Percentiles rank a stretch among this genome's conserved stretches.
Conservation (phyloP, 2,329 filamentous ascomycete species). For the Didymosphaeria variabile region DNA sequence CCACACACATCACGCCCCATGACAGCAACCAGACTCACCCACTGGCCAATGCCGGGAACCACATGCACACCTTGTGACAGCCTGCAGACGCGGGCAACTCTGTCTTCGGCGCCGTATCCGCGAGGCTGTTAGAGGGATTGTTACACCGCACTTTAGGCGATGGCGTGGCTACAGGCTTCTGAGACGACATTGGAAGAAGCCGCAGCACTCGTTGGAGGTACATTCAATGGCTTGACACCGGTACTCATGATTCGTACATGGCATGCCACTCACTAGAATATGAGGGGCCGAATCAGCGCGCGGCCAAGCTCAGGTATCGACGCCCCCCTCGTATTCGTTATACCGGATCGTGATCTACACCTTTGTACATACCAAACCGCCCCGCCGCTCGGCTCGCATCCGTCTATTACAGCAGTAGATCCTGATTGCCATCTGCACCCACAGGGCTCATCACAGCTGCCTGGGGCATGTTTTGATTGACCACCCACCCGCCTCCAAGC, state of each 20-base stretch:
- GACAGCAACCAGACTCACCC: slow-evolving; percentile 5
- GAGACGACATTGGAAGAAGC: background rate
- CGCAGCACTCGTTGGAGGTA: background rate
- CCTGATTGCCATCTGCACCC: slow-evolving; percentile 40
- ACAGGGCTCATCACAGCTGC: slow-evolving; percentile 40
- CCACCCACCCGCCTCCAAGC: slow-evolving; percentile 46
- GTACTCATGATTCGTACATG: background rate
- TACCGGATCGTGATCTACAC: background rate
- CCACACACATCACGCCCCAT: slow-evolving; percentile 13
- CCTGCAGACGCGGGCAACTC: slow-evolving; percentile 11
- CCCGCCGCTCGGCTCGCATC: slow-evolving; percentile 11
- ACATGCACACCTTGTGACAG: slow-evolving; percentile 14
- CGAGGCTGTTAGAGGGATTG: slow-evolving; percentile 1
- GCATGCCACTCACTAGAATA: background rate
- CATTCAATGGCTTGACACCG: background rate
- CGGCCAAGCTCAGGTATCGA: slow-evolving; percentile 4
- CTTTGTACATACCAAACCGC: slow-evolving; percentile 2
- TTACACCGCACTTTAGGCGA: background rate
- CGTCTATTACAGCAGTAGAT: slow-evolving; percentile 9
- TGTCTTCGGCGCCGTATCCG: slow-evolving; percentile 9
- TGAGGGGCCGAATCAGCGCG: background rate
- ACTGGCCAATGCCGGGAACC: slow-evolving; percentile 16
- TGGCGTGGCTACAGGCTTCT: background rate
- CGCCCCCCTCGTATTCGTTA: slow-evolving; percentile 2
- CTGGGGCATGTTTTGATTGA: slow-evolving; percentile 47